phyloP scores from a whole-genome alignment of 2,329 filamentous ascomycete species.

The Anthostomella pinea region DNA sequence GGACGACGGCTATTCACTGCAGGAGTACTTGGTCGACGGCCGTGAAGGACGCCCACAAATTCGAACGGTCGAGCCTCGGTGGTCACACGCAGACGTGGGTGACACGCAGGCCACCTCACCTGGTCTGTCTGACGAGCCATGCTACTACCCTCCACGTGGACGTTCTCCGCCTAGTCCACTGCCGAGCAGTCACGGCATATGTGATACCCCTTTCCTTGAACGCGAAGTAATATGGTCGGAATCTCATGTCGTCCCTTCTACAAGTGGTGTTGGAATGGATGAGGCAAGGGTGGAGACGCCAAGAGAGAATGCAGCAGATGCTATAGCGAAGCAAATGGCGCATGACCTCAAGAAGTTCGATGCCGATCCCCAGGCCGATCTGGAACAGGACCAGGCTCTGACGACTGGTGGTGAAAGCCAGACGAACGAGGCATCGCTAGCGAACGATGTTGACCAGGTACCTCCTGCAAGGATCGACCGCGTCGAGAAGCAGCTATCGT shows the following conservation, averaged over 20 bases:
- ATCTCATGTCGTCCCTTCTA: slow-evolving; percentile 12
- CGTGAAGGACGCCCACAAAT: slow-evolving; percentile 35
- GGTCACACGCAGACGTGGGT: slow-evolving; percentile 40
- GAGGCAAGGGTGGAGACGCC: slow-evolving; percentile 20
- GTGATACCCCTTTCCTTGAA: slow-evolving; percentile 27
- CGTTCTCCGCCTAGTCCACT: slow-evolving; percentile 53
- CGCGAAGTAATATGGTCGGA: slow-evolving; percentile 22
- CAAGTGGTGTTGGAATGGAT: slow-evolving; percentile 15
- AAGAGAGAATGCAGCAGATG: slow-evolving; percentile 15
- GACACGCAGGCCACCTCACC: slow-evolving; percentile 32
- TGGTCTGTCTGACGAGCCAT: slow-evolving; percentile 39
- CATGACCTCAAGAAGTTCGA: slow-evolving; percentile 24
- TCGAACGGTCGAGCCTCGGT: slow-evolving; percentile 42
- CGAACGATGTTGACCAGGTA: slow-evolving; percentile 11
- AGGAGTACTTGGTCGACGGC: slow-evolving; percentile 39
- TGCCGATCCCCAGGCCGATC: slow-evolving; percentile 13
- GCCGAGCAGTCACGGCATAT: slow-evolving; percentile 41
- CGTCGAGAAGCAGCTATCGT: slow-evolving; percentile 10
- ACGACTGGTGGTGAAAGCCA: slow-evolving; percentile 21
- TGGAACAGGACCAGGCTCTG: slow-evolving; percentile 18
- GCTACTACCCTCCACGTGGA: slow-evolving; percentile 47
- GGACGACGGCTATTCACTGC: slow-evolving; percentile 39
- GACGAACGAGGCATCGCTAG: slow-evolving; percentile 13
- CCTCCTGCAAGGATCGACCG: slow-evolving; percentile 8
- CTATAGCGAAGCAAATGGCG: slow-evolving; percentile 15